phyloP scores from a whole-genome alignment of 2,329 filamentous ascomycete species.

The Arthrobotrys entomopaga region DNA sequence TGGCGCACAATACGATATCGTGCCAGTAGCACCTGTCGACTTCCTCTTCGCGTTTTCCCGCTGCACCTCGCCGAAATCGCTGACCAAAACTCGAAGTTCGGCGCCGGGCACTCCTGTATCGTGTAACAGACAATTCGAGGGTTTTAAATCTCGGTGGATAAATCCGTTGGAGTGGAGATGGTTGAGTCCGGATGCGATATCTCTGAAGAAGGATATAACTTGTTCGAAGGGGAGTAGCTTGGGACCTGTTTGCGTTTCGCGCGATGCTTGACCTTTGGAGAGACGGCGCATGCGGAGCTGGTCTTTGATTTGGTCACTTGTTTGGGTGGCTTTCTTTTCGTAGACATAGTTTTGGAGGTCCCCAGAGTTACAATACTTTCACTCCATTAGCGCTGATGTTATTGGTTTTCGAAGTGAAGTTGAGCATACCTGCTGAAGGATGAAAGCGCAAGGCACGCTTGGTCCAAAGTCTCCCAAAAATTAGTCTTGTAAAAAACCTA shows the following conservation, averaged over 20 bases:
- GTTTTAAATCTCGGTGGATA: conserved; percentile 95
- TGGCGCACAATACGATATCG: conserved; percentile 96
- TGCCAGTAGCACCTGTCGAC: conserved; percentile 92
- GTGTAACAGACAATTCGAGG: conserved; percentile 92
- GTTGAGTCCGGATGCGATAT: conserved; percentile 89
- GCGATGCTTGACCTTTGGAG: conserved; percentile 77
- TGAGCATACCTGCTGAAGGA: conserved; percentile 76
- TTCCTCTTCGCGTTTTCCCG: conserved; percentile 81
- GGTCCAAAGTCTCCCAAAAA: conserved; percentile 74
- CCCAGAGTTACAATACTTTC: conserved; percentile 84
- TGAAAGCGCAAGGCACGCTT: conserved; percentile 92
- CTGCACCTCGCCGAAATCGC: conserved; percentile 97
- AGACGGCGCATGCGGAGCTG: conserved; percentile 75
- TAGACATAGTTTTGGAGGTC: conserved; percentile 88
- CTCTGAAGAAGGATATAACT: conserved; percentile 95
- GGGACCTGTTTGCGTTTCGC: conserved; percentile 61
- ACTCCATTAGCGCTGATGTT: conserved; percentile 10
- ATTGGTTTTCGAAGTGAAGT: not conserved
- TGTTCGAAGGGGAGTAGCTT: conserved; percentile 80
- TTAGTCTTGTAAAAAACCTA: conserved; percentile 25
- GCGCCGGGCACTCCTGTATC: conserved; percentile 68
- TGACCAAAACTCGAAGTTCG: conserved; percentile 84
- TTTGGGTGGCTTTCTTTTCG: conserved; percentile 68
- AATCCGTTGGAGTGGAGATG: conserved; percentile 92
- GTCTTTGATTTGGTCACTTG: conserved; percentile 87